Evolutionary conservation across 176 grass and related monocot species (phyloP).

Genomic region (Tillandsia leiboldiana): DNA sequence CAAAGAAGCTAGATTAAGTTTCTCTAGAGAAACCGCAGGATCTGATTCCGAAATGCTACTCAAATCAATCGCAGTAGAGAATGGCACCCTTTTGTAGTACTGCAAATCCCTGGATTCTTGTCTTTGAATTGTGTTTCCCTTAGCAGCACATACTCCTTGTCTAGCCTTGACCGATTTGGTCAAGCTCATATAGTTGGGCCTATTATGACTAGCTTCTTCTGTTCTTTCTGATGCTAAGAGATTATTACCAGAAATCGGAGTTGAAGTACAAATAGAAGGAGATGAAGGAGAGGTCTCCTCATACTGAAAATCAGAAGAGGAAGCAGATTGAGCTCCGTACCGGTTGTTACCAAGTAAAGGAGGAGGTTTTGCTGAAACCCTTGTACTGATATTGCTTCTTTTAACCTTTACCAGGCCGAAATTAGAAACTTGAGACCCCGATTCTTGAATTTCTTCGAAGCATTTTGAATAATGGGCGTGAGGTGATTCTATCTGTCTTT

Average conservation of each 20-base stretch:
- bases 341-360: conserved; percentile 11
- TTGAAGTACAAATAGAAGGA: conserved; percentile 38
- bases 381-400: conserved; percentile 61
- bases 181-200: conserved; percentile 59
- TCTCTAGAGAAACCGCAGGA: conserved; percentile 35
- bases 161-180: conserved; percentile 78
- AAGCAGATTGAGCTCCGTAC: conserved; percentile 27
- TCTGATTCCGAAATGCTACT: conserved; percentile 41
- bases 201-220: conserved; percentile 25
- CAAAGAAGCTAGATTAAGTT: conserved; percentile 28
- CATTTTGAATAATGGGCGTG: conserved; percentile 18
- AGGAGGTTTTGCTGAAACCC: conserved; percentile 56
- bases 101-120: conserved; percentile 29
- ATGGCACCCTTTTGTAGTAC: conserved; percentile 24
- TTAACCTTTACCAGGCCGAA: conserved; percentile 43
- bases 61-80: conserved; percentile 41
- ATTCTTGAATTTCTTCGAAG: conserved; percentile 22
- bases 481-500: conserved; percentile 15
- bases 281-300: conserved; percentile 50
- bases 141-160: conserved; percentile 16
- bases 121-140: conserved; percentile 19
- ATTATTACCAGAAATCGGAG: conserved; percentile 19
- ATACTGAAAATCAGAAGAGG: conserved; percentile 50
- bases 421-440: conserved; percentile 26
- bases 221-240: conserved; percentile 11